Base-by-base conservation (phyloP, 2,329 filamentous ascomycete species). In the Fusarium verrucosum region DNA sequence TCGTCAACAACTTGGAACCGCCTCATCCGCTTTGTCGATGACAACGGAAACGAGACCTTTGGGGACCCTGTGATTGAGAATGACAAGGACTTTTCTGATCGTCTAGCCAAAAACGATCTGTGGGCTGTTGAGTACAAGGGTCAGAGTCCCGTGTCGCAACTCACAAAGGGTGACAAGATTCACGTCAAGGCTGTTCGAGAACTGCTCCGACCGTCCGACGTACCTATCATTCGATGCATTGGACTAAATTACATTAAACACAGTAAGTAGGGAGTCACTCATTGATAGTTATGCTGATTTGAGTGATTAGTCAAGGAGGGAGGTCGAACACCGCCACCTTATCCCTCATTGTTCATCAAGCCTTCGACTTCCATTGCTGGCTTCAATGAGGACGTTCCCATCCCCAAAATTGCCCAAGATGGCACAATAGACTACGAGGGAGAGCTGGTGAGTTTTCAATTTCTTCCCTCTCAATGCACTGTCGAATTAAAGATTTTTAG, bases 261-360 rank as follows among this genome's bases (percentile, higher is more conserved):
- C 55, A 77, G 76, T 77, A 64, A 9, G 73, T 55, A 2, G 5
- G 0, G 2, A 4, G 2, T 11, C 5, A 4, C 4, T 4, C 10
- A 2, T 5, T 2, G 6, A 3, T 1, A 1, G 0, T 2, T 2
- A 5, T 3, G 2, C 22, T 66, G 1, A 49, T 16, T 16, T 9
- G 5, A 14, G 46, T n/a, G 3, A 7, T 9, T 20, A 85, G 83
- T 85, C 66, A 76, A 81, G 58, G 83, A 85, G 73, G 82, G 81
- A 16, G 81, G 82, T 6, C 78, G 82, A 40, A 83, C 78, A 14
- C 81, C 82, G 0, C 83, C 83, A 0, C 81, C 82, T 1, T 82
- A 76, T 55, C 81, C 79, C 3, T 79, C 78, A 13, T 76, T 83
- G 23, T 85, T 85, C 71, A 83, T 83, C 66, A 85, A 85, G 76